Evolutionary conservation across 805 yeast species (phyloP).

Genomic region (Kazachstania psychrophila): DNA sequence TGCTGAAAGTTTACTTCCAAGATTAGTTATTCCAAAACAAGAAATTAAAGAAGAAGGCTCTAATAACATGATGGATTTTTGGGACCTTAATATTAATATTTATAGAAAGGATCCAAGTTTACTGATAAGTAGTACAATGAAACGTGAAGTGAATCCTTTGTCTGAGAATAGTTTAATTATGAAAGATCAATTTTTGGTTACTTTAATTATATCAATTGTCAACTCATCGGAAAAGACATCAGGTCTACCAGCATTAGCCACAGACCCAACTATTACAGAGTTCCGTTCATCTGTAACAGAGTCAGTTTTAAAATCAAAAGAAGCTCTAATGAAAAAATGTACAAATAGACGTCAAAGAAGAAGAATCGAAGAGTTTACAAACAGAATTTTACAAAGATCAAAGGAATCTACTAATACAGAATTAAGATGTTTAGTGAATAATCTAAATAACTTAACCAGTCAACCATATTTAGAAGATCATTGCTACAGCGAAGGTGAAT

Average conservation of each 20-base stretch:
- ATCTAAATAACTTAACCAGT: neutral
- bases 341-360: constrained; percentile 11
- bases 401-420: neutral
- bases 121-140: constrained; percentile 21
- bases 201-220: constrained; percentile 20
- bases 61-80: constrained; percentile 4
- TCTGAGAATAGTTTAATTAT: constrained; percentile 26
- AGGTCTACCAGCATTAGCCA: constrained; percentile 17
- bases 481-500: constrained; percentile 14
- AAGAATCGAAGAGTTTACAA: constrained; percentile 19
- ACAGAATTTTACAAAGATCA: constrained; percentile 16
- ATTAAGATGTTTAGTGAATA: neutral
- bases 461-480: constrained; percentile 20
- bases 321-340: constrained; percentile 15
- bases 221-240: constrained; percentile 16
- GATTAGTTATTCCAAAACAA: neutral
- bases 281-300: constrained; percentile 4
- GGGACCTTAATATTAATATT: constrained; percentile 12
- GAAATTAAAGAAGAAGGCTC: neutral
- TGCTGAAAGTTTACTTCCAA: neutral
- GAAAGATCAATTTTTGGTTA: constrained; percentile 22
- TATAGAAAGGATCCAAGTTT: constrained; percentile 20
- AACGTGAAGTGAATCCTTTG: constrained; percentile 26
- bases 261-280: constrained; percentile 12
- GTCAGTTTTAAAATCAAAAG: constrained; percentile 13